Evolutionary conservation across 768 basidiomycete species (phyloP), one percentile per base, ranked within the genome.

Genomic region (Boletus pseudo-olivaceus): DNA sequence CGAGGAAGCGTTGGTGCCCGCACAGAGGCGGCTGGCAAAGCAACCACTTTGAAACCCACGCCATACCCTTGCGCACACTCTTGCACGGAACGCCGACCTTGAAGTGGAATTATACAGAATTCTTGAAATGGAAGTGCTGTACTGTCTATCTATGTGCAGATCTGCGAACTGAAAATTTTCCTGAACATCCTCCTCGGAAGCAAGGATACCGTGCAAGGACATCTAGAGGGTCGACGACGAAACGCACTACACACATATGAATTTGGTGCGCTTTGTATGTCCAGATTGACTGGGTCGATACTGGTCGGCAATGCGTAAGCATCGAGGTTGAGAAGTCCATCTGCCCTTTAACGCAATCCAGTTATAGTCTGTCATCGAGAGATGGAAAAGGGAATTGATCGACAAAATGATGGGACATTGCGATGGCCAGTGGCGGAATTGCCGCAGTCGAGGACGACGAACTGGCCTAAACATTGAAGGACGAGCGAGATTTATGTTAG

Each of bases 1-100:
- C 1, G 70, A 71, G 47, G 77, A 81, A 58, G 73, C 78, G 12
- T 66, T 82, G 33, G 74, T 69, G 38, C 67, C 83, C 35, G 71
- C 79, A 10, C 75, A 76, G 32, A 69, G 71, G 34, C 82, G 80
- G 81, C 48, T 79, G 42, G 64, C 72, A 1, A 39, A 48, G 63
- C 6, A 26, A 30, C 32, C 53, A 4, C 58, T 57, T 33, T 64
- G 30, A 63, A 33, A 40, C n/a, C 3, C 39, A 23, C 23, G 10
- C 8, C 20, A 32, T 35, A 5, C 45, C 9, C 2, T 27, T 30
- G 29, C 17, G 23, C 7, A 27, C 37, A 30, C 20, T 39, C 15
- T 37, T 5, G n/a, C 4, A 33, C 7, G 17, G 23, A 45, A 10
- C 15, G n/a, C 10, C 11, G n/a, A 38, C n/a, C 8, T 42, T 17